Percentiles rank a stretch among this genome's conserved stretches.
Evolutionary conservation across 108 stramenopile genomes (phyloP).

Genomic region (Parietichytrium sp.): DNA sequence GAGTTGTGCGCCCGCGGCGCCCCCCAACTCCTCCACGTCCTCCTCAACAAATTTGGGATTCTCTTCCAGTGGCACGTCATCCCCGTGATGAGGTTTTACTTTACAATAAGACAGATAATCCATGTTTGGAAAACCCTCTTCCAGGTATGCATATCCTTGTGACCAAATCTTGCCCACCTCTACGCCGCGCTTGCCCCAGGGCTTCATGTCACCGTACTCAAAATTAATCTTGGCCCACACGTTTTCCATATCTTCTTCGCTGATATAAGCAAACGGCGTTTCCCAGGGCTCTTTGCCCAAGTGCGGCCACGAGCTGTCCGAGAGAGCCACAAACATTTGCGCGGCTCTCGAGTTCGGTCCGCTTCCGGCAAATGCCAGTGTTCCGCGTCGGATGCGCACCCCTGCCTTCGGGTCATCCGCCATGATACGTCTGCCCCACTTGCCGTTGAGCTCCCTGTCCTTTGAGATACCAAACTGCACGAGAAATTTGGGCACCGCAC

Average conservation of each 20-base stretch:
- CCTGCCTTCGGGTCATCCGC: conserved; percentile 46
- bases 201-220: conserved; percentile 48
- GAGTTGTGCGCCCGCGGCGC: too few relatives aligned
- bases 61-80: too few relatives aligned
- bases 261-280: conserved; percentile 41
- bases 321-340: conserved; percentile 46
- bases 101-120: background rate
- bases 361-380: conserved; percentile 46
- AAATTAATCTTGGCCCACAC: conserved; percentile 19
- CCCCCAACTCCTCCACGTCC: too few relatives aligned
- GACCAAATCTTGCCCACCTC: conserved; percentile 23
- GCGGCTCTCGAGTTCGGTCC: conserved; percentile 38
- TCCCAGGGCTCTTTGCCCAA: conserved; percentile 46
- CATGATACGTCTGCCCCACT: background rate
- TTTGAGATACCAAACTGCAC: conserved; percentile 86
- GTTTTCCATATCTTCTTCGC: background rate
- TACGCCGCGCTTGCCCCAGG: conserved; percentile 35
- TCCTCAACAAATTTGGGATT: too few relatives aligned
- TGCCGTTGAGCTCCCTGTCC: conserved; percentile 38
- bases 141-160: background rate
- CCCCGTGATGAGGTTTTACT: too few relatives aligned
- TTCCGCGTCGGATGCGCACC: conserved; percentile 17
- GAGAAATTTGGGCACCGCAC: conserved; percentile 74
- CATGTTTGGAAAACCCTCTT: background rate
- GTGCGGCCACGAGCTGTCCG: background rate